phyloP scores from a whole-genome alignment of 1,284 basidiomycete species.

The Sphaerobolus stellatus region DNA sequence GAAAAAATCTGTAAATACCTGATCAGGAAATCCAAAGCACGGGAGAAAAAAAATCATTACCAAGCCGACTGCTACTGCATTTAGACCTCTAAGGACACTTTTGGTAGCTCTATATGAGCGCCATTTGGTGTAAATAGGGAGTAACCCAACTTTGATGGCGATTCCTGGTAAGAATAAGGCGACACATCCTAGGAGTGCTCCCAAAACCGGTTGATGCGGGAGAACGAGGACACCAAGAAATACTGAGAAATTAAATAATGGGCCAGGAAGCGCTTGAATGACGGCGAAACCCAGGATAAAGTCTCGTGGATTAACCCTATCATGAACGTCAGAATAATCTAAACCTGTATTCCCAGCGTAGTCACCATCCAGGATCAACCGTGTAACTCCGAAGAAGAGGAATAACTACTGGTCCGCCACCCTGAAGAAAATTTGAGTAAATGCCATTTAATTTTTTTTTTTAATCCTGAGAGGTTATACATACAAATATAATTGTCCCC shows the following conservation, averaged over 20 bases:
- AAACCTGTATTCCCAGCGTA: background rate
- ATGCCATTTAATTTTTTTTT: conserved; percentile 24
- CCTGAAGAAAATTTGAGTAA: conserved; percentile 50
- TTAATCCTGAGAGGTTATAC: conserved; percentile 39
- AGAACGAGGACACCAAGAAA: conserved; percentile 52
- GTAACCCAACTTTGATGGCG: conserved; percentile 48
- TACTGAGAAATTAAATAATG: conserved; percentile 59
- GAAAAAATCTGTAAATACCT: conserved; percentile 30
- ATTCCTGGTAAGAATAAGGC: conserved; percentile 54
- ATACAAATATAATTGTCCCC: conserved; percentile 43
- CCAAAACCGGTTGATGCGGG: conserved; percentile 33
- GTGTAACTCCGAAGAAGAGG: conserved; percentile 56
- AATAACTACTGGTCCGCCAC: conserved; percentile 61
- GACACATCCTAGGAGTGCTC: conserved; percentile 47
- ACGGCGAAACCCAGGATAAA: conserved; percentile 60
- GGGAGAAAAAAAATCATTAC: conserved; percentile 46
- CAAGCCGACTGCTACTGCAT: conserved; percentile 54
- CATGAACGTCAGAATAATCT: background rate
- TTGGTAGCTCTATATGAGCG: conserved; percentile 39
- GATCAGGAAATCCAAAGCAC: conserved; percentile 41
- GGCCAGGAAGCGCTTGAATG: conserved; percentile 52
- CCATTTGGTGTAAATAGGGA: conserved; percentile 48
- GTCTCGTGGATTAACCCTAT: conserved; percentile 45
- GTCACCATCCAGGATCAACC: conserved; percentile 47
- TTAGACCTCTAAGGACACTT: conserved; percentile 49